These are phyloP conservation scores for Euphrasia confusa DNA, from an alignment of 257 asterid species.

Conservation along the genomic window DNA sequence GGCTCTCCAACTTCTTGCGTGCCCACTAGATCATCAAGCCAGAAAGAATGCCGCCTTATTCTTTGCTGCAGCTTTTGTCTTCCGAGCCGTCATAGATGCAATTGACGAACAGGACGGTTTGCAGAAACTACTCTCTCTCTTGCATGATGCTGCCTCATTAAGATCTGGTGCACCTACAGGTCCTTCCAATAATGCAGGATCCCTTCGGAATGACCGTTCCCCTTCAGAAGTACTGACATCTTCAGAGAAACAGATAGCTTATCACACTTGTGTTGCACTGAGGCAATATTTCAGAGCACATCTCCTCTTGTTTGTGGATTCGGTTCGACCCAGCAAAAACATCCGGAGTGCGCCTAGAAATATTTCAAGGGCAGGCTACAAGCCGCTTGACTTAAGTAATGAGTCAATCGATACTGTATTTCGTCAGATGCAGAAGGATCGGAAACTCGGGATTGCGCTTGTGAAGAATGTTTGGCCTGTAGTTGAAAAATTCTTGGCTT, in stretches of 20 bases:
- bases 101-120: constrained; percentile 90
- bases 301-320: constrained; percentile 76
- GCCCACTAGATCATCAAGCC: constrained; percentile 80
- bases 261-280: constrained; percentile 87
- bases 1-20: constrained; percentile 84
- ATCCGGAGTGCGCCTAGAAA: constrained; percentile 77
- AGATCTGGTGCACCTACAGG: constrained; percentile 85
- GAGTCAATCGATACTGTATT: constrained; percentile 90
- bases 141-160: constrained; percentile 94
- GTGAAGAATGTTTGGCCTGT: constrained; percentile 88
- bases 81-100: constrained; percentile 85
- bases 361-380: constrained; percentile 74
- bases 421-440: constrained; percentile 89
- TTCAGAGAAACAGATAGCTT: constrained; percentile 93
- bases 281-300: constrained; percentile 94
- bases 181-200: constrained; percentile 53
- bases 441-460: constrained; percentile 84
- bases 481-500: constrained; percentile 69
- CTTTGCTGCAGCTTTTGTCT: constrained; percentile 89
- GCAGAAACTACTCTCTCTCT: constrained; percentile 71
- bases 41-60: constrained; percentile 90
- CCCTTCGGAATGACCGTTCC: constrained; percentile 76
- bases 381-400: constrained; percentile 89
- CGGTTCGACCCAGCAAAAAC: constrained; percentile 74
- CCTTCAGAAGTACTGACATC: constrained; percentile 87